phyloP scores from a whole-genome alignment of 306 rosid species.

The Cucurbita pepo region DNA sequence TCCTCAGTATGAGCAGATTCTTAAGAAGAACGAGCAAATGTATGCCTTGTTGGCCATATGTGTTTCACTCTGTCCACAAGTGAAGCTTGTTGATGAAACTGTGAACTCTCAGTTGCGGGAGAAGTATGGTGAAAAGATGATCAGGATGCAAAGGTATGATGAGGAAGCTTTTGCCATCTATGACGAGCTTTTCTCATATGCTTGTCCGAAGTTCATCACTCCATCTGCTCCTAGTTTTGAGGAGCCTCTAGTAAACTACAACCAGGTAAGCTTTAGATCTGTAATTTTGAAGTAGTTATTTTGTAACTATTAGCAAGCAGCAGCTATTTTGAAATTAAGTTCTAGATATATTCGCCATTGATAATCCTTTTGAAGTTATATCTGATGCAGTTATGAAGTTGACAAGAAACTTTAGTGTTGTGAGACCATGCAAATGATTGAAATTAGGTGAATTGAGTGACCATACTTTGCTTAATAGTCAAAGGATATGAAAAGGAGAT shows the following conservation, averaged over 20 bases:
- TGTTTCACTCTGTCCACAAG: slow-evolving; percentile 91
- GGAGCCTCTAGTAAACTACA: slow-evolving; percentile 85
- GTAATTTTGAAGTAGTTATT: neutral
- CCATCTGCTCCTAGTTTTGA: slow-evolving; percentile 95
- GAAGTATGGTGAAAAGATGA: slow-evolving; percentile 95
- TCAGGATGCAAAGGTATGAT: slow-evolving; percentile 79
- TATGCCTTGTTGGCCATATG: slow-evolving; percentile 88
- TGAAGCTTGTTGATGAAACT: slow-evolving; percentile 74
- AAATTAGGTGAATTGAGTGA: neutral
- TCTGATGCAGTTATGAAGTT: neutral
- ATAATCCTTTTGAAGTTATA: neutral
- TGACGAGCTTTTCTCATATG: slow-evolving; percentile 96
- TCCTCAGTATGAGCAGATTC: slow-evolving; percentile 88
- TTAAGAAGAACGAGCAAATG: slow-evolving; percentile 97
- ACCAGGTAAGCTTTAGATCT: slow-evolving; percentile 42
- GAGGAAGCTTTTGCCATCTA: slow-evolving; percentile 90
- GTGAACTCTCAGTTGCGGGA: slow-evolving; percentile 84
- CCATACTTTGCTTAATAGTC: neutral
- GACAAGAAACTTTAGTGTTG: neutral
- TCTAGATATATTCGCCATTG: neutral
- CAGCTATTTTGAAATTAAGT: neutral
- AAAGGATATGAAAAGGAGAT: too few relatives aligned
- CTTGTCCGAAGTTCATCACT: slow-evolving; percentile 94
- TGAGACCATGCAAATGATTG: neutral
- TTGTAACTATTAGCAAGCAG: neutral